Conservation (phyloP, 495 filamentous ascomycete genomes). For the Hypomontagnella monticulosa region DNA sequence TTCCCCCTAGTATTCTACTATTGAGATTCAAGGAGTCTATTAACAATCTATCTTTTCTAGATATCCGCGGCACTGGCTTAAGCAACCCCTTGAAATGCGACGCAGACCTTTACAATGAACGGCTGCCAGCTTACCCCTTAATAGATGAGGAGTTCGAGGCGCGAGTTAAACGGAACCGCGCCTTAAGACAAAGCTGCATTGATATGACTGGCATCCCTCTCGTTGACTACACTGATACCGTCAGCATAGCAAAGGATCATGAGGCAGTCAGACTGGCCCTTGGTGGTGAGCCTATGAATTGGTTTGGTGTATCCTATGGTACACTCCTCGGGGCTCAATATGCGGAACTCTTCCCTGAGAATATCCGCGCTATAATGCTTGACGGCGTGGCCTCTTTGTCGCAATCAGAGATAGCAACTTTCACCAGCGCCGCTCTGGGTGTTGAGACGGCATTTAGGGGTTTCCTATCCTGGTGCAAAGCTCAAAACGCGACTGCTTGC, state of each 20-base stretch:
- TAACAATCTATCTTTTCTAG: background rate
- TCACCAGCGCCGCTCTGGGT: too few species aligned
- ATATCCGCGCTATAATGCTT: constrained; percentile 22
- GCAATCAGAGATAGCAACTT: background rate
- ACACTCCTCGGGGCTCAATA: constrained; percentile 57
- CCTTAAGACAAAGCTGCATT: constrained; percentile 46
- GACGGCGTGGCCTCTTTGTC: constrained; percentile 10
- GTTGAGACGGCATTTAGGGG: background rate
- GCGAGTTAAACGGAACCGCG: constrained; percentile 27
- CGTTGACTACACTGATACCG: constrained; percentile 46
- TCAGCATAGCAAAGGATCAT: constrained; percentile 47
- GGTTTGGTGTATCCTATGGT: constrained; percentile 60
- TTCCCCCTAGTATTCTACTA: too few species aligned
- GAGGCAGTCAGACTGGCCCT: constrained; percentile 50
- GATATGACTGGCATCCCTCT: constrained; percentile 38
- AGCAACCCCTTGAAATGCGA: constrained; percentile 48
- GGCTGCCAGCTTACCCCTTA: constrained; percentile 26
- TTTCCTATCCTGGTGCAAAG: constrained; percentile 9
- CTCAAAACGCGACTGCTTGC: background rate
- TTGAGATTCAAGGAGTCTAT: too few species aligned
- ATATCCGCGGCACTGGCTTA: constrained; percentile 32
- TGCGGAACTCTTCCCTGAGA: constrained; percentile 37
- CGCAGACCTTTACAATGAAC: constrained; percentile 39
- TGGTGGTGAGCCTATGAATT: constrained; percentile 34
- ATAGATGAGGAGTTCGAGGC: constrained; percentile 28